phyloP scores from a whole-genome alignment of 805 yeast species.

The Candida michaelii region DNA sequence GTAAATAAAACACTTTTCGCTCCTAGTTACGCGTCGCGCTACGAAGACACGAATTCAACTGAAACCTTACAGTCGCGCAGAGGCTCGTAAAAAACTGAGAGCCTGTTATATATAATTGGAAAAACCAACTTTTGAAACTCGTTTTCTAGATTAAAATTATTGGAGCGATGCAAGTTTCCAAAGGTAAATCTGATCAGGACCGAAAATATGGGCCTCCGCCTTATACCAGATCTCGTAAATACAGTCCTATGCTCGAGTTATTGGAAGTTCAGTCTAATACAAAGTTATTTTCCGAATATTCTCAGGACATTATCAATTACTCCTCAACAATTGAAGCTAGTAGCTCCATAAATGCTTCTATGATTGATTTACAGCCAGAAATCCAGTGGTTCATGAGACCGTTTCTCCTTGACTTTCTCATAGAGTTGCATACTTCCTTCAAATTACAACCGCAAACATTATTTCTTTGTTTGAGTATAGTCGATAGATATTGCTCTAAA shows the following conservation, averaged over 20 bases:
- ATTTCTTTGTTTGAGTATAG: conserved; percentile 43
- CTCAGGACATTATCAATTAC: conserved; percentile 35
- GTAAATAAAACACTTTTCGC: not conserved
- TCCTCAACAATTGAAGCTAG: conserved; percentile 43
- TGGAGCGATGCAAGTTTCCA: no score
- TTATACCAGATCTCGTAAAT: no score
- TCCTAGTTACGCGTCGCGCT: not conserved
- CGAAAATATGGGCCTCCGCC: no score
- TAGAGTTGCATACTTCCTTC: conserved; percentile 45
- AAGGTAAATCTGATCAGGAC: no score
- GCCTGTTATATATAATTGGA: no score
- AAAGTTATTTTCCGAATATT: conserved; percentile 44
- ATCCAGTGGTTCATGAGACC: conserved; percentile 52
- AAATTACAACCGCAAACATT: conserved; percentile 43
- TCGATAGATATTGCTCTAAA: conserved; percentile 48
- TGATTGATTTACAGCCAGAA: conserved; percentile 49
- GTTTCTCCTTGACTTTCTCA: conserved; percentile 41
- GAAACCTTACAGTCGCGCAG: no score
- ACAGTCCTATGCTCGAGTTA: conserved; percentile 45
- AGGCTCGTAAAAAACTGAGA: no score
- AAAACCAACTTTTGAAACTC: no score
- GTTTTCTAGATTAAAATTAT: no score
- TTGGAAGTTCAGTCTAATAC: conserved; percentile 48
- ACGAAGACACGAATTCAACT: no score
- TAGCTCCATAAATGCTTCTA: conserved; percentile 48